Evolutionary conservation across 2,329 filamentous ascomycete species (phyloP), one percentile per base, ranked within the genome.

Genomic region (Penicillium psychrosexuale): DNA sequence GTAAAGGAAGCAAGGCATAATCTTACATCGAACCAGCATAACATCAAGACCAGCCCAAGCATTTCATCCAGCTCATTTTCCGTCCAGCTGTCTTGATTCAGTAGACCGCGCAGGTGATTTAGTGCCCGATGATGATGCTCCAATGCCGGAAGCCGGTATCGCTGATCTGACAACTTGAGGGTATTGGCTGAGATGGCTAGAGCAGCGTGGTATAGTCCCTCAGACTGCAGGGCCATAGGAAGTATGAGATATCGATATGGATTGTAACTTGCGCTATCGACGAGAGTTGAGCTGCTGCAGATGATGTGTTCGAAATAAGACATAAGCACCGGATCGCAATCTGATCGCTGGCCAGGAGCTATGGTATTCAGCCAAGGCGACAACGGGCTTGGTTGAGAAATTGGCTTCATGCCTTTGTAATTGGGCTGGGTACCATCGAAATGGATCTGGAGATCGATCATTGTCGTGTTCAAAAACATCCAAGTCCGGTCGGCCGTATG

Each of bases 201-300:
- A 0, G 66, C 65, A 3, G 62, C 64, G 50, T 68, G 64, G 31
- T 66, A 68, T 13, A 68, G 38, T 8, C 65, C 66, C n/a, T 62
- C 36, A 1, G 61, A 67, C 15, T 63, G 36, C 30, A 69, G 45
- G 2, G 64, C 63, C 65, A 68, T 69, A n/a, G 65, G 65, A 1
- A 69, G 52, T 22, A 69, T 63, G 3, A 67, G 52, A 49, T 69
- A 61, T 39, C 64, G 60, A 56, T 68, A 68, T n/a, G 66, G 66
- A 34, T 68, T 69, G n/a, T 58, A 61, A 37, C 61, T 42, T 3
- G 57, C 59, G 42, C 67, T 65, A 37, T 68, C 65, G 30, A 67
- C 51, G 13, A 69, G 49, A 5, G 66, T 69, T n/a, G 57, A 62
- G 24, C 62, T 64, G 44, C 62, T 65, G 59, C 65, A 68, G 17